Evolutionary conservation across 805 yeast genomes (phyloP).

Genomic region (Candida dajiaensis): DNA sequence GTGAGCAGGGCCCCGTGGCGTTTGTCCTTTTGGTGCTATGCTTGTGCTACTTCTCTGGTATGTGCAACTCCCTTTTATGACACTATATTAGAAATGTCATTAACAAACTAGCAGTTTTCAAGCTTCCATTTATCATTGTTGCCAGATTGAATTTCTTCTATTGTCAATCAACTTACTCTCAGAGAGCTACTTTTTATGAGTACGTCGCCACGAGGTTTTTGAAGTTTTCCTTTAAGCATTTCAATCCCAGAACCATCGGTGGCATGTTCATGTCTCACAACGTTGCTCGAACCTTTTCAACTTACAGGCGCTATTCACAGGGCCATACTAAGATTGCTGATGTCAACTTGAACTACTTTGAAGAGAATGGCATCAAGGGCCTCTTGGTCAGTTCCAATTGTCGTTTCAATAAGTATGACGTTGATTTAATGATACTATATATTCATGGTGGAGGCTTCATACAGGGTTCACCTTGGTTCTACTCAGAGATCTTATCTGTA

Average conservation of each 20-base stretch:
- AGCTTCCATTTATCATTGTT: background rate
- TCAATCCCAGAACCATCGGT: background rate
- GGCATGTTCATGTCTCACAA: background rate
- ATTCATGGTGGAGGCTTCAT: constrained; percentile 39
- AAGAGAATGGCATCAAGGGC: constrained; percentile 26
- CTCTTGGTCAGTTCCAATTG: constrained; percentile 29
- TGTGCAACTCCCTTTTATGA: background rate
- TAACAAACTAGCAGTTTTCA: background rate
- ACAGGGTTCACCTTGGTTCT: constrained; percentile 33
- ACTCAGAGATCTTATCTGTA: constrained; percentile 38
- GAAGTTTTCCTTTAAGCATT: background rate
- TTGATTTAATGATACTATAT: constrained; percentile 37
- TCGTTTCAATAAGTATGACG: constrained; percentile 18
- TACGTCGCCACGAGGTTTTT: background rate
- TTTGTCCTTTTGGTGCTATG: background rate
- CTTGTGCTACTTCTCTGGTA: background rate
- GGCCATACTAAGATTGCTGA: constrained; percentile 1
- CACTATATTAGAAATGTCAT: background rate
- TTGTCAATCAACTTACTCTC: constrained; percentile 1
- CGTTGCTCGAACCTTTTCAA: background rate
- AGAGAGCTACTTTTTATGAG: constrained; percentile 3
- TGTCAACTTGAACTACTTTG: constrained; percentile 5
- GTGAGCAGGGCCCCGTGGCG: background rate
- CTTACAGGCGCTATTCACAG: constrained; percentile 3
- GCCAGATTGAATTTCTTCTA: background rate